These are phyloP conservation scores for Cucumis hystrix DNA, from an alignment of 306 rosid genomes.

Conservation along the genomic window DNA sequence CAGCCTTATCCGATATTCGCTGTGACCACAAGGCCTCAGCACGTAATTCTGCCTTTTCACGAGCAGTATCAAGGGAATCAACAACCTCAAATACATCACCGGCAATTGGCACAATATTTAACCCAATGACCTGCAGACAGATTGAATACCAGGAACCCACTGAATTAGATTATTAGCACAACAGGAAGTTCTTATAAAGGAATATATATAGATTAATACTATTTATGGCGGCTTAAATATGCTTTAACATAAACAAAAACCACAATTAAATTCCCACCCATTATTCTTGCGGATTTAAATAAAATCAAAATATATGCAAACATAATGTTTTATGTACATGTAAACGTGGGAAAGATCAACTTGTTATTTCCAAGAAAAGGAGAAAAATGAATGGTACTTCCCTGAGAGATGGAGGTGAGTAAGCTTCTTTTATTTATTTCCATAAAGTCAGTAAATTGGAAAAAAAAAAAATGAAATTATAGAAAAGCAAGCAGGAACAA, in stretches of 20 bases:
- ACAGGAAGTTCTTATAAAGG: background rate
- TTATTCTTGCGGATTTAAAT: background rate
- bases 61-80: conserved; percentile 72
- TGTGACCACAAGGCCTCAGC: conserved; percentile 58
- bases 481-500: background rate
- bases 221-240: background rate
- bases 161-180: background rate
- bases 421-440: background rate
- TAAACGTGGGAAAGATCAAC: background rate
- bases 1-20: conserved; percentile 94
- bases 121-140: conserved; percentile 60
- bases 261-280: background rate
- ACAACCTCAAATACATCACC: conserved; percentile 93
- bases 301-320: background rate
- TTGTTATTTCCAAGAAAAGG: background rate
- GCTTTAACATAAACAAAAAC: background rate
- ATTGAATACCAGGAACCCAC: background rate
- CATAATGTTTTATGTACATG: background rate
- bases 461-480: background rate
- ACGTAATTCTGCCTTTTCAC: conserved; percentile 79
- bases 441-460: background rate
- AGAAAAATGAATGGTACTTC: background rate
- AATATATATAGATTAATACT: background rate
- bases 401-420: background rate
- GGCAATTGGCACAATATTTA: conserved; percentile 81